Evolutionary conservation across 2,329 filamentous ascomycete genomes (phyloP).

Genomic region (Keithomyces neogunnii): DNA sequence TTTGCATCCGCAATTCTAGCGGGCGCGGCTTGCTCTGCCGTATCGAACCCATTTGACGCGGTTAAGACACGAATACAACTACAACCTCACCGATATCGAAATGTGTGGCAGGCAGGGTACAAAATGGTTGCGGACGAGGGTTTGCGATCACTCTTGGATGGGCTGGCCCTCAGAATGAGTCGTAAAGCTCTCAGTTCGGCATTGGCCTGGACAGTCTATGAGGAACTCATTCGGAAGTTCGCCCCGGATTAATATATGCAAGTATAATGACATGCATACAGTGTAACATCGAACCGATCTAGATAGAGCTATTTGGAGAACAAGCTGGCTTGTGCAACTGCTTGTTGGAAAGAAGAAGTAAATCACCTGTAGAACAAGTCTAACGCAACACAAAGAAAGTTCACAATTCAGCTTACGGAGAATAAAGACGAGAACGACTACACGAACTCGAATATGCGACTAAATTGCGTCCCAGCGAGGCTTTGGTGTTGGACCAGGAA

Average conservation of each 20-base stretch:
- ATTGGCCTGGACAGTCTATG: slow-evolving; percentile 95
- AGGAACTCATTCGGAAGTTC: slow-evolving; percentile 71
- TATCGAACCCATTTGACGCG: slow-evolving; percentile 95
- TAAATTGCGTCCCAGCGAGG: too few species aligned
- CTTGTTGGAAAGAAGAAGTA: too few species aligned
- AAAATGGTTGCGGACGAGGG: slow-evolving; percentile 81
- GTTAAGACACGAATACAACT: slow-evolving; percentile 93
- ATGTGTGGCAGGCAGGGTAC: slow-evolving; percentile 68
- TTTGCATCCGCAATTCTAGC: slow-evolving; percentile 76
- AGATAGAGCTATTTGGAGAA: too few species aligned
- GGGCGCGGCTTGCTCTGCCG: slow-evolving; percentile 71
- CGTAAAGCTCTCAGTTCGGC: slow-evolving; percentile 89
- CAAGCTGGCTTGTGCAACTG: too few species aligned
- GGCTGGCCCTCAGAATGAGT: slow-evolving; percentile 76
- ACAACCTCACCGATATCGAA: slow-evolving; percentile 72
- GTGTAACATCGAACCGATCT: too few species aligned
- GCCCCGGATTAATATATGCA: not conserved
- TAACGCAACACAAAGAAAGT: too few species aligned
- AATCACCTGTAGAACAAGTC: too few species aligned
- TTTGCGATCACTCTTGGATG: slow-evolving; percentile 71
- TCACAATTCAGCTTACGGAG: too few species aligned
- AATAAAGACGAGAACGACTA: too few species aligned
- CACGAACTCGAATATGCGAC: too few species aligned
- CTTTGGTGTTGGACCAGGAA: too few species aligned
- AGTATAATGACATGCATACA: not conserved